Base-by-base conservation (phyloP, 805 yeast species). In the Candida germanica region DNA sequence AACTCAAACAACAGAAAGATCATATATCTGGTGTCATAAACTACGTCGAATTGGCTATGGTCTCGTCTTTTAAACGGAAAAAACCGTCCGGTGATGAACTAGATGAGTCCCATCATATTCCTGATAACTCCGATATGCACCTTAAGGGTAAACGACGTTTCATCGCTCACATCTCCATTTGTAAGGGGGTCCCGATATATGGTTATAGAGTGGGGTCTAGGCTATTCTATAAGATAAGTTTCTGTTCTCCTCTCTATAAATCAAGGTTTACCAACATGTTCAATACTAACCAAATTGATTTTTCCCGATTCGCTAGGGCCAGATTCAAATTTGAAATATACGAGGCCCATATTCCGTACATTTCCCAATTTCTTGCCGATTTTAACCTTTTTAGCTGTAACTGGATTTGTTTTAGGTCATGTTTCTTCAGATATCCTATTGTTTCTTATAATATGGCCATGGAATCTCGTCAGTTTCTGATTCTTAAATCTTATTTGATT, bases 361-460 rank as follows among this genome's bases (percentile, higher is more conserved):
- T 75, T 1, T 56, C 87, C 5, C 97, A 93, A 51, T 87, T 91
- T 51, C 56, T 87, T 18, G 69, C 84, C 0, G 98, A 93, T 53
- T 87, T 73, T 58, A 89, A 91, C 51, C 58, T 91, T 20, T 86
- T 72, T 52, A 94, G 96, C 1, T 86, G 96, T 56, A 79, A 81
- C 4, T 86, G 95, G 91, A 41, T 89, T 15, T 60, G 70, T 12
- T 38, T 81, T 1, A 48, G 54, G 2, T 45, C 61, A 3, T 59
- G 74, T 16, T 72, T 60, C 43, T 82, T 83, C 54, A 55, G 96
- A 35, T 51, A 61, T 3, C 93, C 94, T 0, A 47, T 79, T 2
- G 31, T 61, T 5, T 40, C 61, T 48, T 22, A 28, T 15, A 25
- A 29, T 13, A 35, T 36, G 4, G 18, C 13, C 35, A 42, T 44